Evolutionary conservation across 768 basidiomycete genomes (phyloP).

Genomic region (Phaffia australis): DNA sequence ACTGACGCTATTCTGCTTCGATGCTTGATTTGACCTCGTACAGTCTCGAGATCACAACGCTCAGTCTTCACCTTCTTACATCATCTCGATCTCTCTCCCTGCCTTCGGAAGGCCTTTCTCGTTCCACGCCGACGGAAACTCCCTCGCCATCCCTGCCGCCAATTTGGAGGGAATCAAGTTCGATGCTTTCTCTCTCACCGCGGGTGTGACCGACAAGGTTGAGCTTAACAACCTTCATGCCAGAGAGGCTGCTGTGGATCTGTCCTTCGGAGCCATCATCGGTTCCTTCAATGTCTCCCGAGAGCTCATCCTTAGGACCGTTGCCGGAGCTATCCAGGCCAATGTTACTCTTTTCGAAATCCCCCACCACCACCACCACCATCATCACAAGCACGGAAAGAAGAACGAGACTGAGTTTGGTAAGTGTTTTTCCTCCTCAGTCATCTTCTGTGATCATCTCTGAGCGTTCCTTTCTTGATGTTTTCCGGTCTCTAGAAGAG

Average conservation of each 20-base stretch:
- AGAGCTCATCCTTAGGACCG: constrained; percentile 14
- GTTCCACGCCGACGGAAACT: constrained; percentile 9
- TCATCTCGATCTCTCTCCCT: constrained; percentile 16
- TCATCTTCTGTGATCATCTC: no score
- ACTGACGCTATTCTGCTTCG: no score
- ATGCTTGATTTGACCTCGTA: no score
- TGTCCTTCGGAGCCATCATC: constrained; percentile 15
- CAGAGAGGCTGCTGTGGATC: constrained; percentile 2
- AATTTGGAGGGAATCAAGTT: constrained; percentile 14
- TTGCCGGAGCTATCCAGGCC: constrained; percentile 18
- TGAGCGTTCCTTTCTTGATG: no score
- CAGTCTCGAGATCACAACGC: neutral
- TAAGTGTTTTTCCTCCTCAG: no score
- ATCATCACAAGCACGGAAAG: neutral
- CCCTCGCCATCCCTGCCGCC: neutral
- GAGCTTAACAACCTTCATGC: constrained; percentile 20
- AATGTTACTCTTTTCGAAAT: constrained; percentile 17
- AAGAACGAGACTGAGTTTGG: neutral
- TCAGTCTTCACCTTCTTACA: neutral
- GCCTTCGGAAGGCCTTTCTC: constrained; percentile 8
- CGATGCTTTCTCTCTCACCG: constrained; percentile 12
- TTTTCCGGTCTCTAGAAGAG: no score
- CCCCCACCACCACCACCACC: constrained; percentile 5
- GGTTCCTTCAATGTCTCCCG: constrained; percentile 25
- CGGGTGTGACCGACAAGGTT: neutral